Evolutionary conservation across 2,329 filamentous ascomycete genomes (phyloP), one percentile per base, ranked within the genome.

Genomic region (Alternaria arbusti): DNA sequence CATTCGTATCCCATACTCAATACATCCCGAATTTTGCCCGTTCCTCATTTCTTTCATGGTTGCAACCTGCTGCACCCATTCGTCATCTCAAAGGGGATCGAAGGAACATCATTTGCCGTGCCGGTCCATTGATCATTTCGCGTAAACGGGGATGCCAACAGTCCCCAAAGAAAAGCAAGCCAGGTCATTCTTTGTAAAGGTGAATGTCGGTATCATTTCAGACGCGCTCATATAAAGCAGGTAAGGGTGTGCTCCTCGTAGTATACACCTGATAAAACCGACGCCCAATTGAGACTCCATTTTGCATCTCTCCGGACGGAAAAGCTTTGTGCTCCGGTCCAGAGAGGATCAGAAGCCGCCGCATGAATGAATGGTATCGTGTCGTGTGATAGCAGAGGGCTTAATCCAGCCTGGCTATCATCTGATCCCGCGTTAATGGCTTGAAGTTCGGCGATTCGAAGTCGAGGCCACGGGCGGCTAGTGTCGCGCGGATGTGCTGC

Each of bases 371-470:
- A 76, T 77, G 74, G 79, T 77, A 76, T 82, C 79, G 77, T 82
- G 73, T 81, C 74, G 75, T 70, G 74, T 80, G 67, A 74, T 63
- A 57, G 63, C 50, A 61, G 47, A 61, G 57, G 66, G 54, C 65
- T 83, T 84, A 99, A 84, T 99, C 96, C 82, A 99, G 86, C 82
- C 94, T 93, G 63, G 96, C 96, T 85, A 97, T 93, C 96, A 99
- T 98, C 81, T 97, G 93, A 76, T 96, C 91, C 86, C 94, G 97
- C 76, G 91, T 85, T 84, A 99, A 86, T 49, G 95, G 95, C 74
- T 90, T 93, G 82, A 99, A 92, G 81, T 94, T 94, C 11, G 80
- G 78, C 57, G 80, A 81, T 82, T 97, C 93, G 76, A 97, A 93
- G 80, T 98, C 94, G 71, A 99, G 87, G 58, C 93, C 94, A 75